These are phyloP conservation scores for Protomyces gravidus DNA, from an alignment of 1,139 yeast species.

Conservation along the genomic window DNA sequence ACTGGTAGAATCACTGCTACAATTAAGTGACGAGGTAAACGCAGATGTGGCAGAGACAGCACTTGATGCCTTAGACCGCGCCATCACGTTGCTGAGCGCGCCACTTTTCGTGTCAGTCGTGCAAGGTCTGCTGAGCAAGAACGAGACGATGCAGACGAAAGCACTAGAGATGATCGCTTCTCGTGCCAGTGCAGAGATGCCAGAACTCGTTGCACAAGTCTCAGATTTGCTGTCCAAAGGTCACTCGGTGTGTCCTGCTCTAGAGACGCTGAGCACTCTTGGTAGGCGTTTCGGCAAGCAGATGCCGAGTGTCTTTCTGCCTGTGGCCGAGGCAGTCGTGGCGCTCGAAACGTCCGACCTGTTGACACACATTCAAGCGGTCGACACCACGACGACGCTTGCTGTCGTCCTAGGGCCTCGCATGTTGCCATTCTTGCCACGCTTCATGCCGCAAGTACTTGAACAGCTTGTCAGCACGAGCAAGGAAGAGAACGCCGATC, in stretches of 20 bases:
- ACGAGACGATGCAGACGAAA: constrained; percentile 13
- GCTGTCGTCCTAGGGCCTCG: constrained; percentile 77
- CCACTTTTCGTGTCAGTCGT: constrained; percentile 12
- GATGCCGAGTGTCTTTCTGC: constrained; percentile 49
- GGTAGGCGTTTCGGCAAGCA: constrained; percentile 60
- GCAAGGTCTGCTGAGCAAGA: constrained; percentile 8
- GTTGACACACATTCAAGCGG: constrained; percentile 69
- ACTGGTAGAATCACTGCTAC: constrained; percentile 14
- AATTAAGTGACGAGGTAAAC: constrained; percentile 9
- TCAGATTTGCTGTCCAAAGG: neutral
- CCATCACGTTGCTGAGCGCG: constrained; percentile 28
- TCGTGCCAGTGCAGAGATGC: constrained; percentile 6
- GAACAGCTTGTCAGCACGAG: constrained; percentile 51
- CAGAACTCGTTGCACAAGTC: constrained; percentile 11
- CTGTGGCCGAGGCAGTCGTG: constrained; percentile 52
- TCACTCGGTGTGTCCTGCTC: constrained; percentile 31
- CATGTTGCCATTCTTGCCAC: constrained; percentile 77
- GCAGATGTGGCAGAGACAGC: constrained; percentile 14
- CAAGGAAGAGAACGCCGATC: constrained; percentile 36
- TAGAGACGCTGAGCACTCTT: constrained; percentile 64
- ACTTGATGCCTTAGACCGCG: constrained; percentile 26
- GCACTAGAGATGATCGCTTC: constrained; percentile 14
- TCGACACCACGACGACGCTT: constrained; percentile 66
- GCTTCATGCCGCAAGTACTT: constrained; percentile 71
- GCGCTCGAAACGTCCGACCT: constrained; percentile 49